These are phyloP conservation scores for Colletotrichum tropicicola DNA, from an alignment of 2,329 filamentous ascomycete genomes.

Conservation along the genomic window DNA sequence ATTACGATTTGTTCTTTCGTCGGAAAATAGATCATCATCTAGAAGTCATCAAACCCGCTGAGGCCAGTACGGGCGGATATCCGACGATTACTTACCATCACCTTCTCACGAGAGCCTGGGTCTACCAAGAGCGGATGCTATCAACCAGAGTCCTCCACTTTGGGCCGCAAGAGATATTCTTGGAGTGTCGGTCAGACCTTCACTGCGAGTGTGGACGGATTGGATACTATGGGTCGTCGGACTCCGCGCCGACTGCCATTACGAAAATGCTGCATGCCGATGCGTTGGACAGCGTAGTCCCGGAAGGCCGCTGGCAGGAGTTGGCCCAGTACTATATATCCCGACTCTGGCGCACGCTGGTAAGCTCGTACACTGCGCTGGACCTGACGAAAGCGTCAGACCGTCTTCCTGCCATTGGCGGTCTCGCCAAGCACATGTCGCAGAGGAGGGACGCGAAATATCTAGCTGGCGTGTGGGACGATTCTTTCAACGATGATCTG, in stretches of 20 bases:
- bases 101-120: background rate
- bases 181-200: background rate
- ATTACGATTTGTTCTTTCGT: background rate
- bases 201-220: background rate
- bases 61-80: background rate
- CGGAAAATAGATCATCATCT: background rate
- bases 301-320: background rate
- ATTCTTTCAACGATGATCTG: background rate
- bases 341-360: background rate
- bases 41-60: background rate
- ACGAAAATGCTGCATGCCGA: background rate
- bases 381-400: background rate
- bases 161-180: background rate
- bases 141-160: background rate
- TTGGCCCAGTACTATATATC: background rate
- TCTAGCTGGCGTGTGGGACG: background rate
- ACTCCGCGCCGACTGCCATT: background rate
- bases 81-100: background rate
- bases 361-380: background rate
- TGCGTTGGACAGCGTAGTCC: background rate
- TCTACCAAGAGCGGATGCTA: background rate
- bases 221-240: background rate
- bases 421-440: background rate
- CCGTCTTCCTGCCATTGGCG: background rate
- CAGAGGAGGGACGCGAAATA: background rate